Percentiles rank a stretch among this genome's conserved stretches.
Conservation (phyloP, 495 filamentous ascomycete species). For the Penicillium cosmopolitanum region DNA sequence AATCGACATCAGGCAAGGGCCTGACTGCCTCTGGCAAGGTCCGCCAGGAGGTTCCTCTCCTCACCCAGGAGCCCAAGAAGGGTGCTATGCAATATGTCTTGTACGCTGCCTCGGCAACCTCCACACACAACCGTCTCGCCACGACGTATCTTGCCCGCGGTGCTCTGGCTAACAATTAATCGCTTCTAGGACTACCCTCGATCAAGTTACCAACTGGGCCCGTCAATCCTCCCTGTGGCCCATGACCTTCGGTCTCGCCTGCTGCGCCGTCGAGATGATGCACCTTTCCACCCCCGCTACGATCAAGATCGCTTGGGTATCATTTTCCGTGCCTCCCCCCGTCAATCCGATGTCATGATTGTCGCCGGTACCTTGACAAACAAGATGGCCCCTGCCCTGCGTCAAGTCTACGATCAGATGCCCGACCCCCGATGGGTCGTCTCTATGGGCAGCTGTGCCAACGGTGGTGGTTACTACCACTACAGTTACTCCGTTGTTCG, state of each 20-base stretch:
- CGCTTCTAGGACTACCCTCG: slow-evolving; percentile 75
- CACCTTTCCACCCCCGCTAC: slow-evolving; percentile 92
- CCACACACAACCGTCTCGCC: neutral
- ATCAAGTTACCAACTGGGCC: slow-evolving; percentile 92
- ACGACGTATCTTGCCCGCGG: neutral
- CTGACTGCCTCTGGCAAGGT: slow-evolving; percentile 56
- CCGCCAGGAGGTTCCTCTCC: slow-evolving; percentile 77
- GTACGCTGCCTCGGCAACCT: slow-evolving; percentile 52
- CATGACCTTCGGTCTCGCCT: slow-evolving; percentile 97
- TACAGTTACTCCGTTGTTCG: slow-evolving; percentile 93
- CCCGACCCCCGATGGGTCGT: slow-evolving; percentile 95
- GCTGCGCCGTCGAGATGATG: slow-evolving; percentile 99
- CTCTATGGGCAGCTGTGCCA: slow-evolving; percentile 92
- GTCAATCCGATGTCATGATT: slow-evolving; percentile 98
- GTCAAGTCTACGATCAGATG: slow-evolving; percentile 98
- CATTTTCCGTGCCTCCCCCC: slow-evolving; percentile 94
- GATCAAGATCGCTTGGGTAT: slow-evolving; percentile 95
- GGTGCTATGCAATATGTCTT: slow-evolving; percentile 96
- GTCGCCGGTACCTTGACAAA: slow-evolving; percentile 95
- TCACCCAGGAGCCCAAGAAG: slow-evolving; percentile 92
- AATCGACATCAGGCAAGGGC: slow-evolving; percentile 40
- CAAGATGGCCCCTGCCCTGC: slow-evolving; percentile 95
- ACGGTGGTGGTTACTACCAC: slow-evolving; percentile 96
- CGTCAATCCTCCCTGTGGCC: slow-evolving; percentile 94
- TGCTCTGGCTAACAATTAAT: slow-evolving; percentile 13